Evolutionary conservation across 768 basidiomycete genomes (phyloP).

Genomic region (Lactifluus hygrophoroides): DNA sequence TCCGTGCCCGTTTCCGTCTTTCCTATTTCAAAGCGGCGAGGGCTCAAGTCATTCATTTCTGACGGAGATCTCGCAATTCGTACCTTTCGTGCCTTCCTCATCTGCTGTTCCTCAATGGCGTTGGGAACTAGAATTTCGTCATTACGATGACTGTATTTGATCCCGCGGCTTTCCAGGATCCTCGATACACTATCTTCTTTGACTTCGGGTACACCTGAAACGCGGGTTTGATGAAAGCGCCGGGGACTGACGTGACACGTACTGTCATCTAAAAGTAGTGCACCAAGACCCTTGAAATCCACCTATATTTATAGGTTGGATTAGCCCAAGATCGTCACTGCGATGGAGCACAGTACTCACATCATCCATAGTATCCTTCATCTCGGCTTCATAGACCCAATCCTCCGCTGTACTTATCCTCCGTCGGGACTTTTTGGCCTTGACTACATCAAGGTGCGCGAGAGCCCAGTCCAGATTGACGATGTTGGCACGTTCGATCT

Average conservation of each 20-base stretch:
- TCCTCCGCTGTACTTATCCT: constrained; percentile 25
- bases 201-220: constrained; percentile 28
- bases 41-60: not conserved
- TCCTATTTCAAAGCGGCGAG: constrained; percentile 19
- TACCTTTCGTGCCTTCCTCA: constrained; percentile 46
- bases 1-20: constrained; percentile 20
- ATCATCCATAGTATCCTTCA: constrained; percentile 35
- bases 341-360: not conserved
- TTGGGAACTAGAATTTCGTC: constrained; percentile 62
- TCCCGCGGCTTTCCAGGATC: constrained; percentile 50
- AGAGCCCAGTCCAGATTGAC: constrained; percentile 77
- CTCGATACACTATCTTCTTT: constrained; percentile 44
- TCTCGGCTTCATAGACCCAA: constrained; percentile 38
- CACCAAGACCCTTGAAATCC: constrained; percentile 48
- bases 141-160: constrained; percentile 68
- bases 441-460: constrained; percentile 46
- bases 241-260: not conserved
- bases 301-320: constrained; percentile 21
- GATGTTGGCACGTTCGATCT: constrained; percentile 75
- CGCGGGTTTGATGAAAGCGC: not conserved
- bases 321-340: not conserved
- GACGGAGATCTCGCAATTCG: not conserved
- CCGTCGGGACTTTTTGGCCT: constrained; percentile 25
- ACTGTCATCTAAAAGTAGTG: constrained; percentile 36
- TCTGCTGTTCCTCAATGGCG: constrained; percentile 56